Evolutionary conservation across 805 yeast species (phyloP).

Genomic region (Schwanniomyces pseudopolymorphus): DNA sequence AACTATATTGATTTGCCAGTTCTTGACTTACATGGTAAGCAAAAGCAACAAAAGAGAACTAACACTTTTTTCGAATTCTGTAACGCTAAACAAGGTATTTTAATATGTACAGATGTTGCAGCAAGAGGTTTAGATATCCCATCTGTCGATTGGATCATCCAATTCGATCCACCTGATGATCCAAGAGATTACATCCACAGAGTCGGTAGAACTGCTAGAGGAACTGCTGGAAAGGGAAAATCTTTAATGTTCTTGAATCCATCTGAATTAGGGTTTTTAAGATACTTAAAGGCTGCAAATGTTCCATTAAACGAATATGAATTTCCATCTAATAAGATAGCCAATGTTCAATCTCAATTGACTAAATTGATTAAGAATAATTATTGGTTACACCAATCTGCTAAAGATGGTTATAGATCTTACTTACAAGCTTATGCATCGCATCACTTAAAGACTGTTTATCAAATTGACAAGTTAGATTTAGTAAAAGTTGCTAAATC

Average conservation of each 20-base stretch:
- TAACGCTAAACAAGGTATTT: conserved; percentile 91
- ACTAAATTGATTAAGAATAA: conserved; percentile 88
- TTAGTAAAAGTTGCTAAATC: conserved; percentile 92
- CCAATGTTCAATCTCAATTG: conserved; percentile 92
- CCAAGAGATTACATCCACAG: conserved; percentile 99
- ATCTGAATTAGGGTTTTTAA: conserved; percentile 86
- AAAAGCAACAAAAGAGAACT: conserved; percentile 97
- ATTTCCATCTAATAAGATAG: conserved; percentile 90
- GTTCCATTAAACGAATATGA: conserved; percentile 97
- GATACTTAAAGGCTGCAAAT: conserved; percentile 94
- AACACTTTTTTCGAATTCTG: conserved; percentile 98
- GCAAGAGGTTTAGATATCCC: conserved; percentile 99
- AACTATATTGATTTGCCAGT: conserved; percentile 98
- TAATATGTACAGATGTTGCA: conserved; percentile 97
- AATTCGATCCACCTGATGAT: conserved; percentile 99
- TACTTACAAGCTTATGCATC: conserved; percentile 97
- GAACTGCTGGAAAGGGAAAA: conserved; percentile 83
- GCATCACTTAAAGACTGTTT: conserved; percentile 93
- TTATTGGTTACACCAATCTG: conserved; percentile 91
- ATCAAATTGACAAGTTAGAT: conserved; percentile 93
- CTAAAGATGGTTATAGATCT: conserved; percentile 96
- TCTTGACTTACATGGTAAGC: conserved; percentile 94
- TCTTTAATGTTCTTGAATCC: conserved; percentile 95
- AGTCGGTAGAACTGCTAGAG: conserved; percentile 99
- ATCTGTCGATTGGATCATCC: conserved; percentile 98